A percentile compares a stretch with the other conserved stretches of the same genome.
These are phyloP conservation scores for Candida mesenterica DNA, from an alignment of 1,139 yeast genomes.

Conservation along the genomic window DNA sequence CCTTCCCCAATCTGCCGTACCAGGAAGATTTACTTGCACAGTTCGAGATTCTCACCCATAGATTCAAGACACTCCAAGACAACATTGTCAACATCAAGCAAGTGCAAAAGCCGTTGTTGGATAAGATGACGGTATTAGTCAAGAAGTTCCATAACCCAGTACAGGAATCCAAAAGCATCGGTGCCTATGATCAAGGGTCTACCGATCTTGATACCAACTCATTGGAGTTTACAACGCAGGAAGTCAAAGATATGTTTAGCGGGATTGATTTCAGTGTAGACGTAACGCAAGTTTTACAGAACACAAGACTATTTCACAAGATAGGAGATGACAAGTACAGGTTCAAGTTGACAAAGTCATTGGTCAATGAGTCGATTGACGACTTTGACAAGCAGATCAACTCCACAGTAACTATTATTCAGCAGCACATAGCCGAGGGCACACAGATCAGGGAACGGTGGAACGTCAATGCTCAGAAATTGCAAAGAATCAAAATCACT, in stretches of 20 bases:
- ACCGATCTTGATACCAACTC: slow-evolving; percentile 9
- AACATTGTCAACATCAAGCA: slow-evolving; percentile 28
- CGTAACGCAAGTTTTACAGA: slow-evolving; percentile 5
- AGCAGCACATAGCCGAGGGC: slow-evolving; percentile 30
- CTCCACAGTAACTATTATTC: slow-evolving; percentile 24
- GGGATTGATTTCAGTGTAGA: slow-evolving; percentile 6
- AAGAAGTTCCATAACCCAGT: slow-evolving; percentile 21
- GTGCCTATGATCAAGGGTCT: slow-evolving; percentile 2
- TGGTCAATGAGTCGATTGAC: slow-evolving; percentile 18
- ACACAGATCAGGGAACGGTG: slow-evolving; percentile 34
- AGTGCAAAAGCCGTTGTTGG: slow-evolving; percentile 38
- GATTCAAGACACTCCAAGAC: slow-evolving; percentile 18
- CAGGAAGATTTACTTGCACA: slow-evolving; percentile 22
- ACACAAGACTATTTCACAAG: slow-evolving; percentile 21
- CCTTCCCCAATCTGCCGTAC: slow-evolving; percentile 17
- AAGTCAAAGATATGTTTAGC: slow-evolving; percentile 11
- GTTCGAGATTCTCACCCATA: slow-evolving; percentile 19
- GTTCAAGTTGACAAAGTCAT: slow-evolving; percentile 11
- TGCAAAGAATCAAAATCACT: slow-evolving; percentile 26
- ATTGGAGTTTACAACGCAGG: slow-evolving; percentile 10
- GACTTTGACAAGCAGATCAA: slow-evolving; percentile 36
- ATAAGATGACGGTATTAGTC: slow-evolving; percentile 30
- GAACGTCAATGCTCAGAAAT: slow-evolving; percentile 33
- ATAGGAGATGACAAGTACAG: slow-evolving; percentile 24
- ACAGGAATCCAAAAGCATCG: slow-evolving; percentile 2